phyloP scores from a whole-genome alignment of 2,329 filamentous ascomycete species.

The Paracoccidioides brasiliensis region DNA sequence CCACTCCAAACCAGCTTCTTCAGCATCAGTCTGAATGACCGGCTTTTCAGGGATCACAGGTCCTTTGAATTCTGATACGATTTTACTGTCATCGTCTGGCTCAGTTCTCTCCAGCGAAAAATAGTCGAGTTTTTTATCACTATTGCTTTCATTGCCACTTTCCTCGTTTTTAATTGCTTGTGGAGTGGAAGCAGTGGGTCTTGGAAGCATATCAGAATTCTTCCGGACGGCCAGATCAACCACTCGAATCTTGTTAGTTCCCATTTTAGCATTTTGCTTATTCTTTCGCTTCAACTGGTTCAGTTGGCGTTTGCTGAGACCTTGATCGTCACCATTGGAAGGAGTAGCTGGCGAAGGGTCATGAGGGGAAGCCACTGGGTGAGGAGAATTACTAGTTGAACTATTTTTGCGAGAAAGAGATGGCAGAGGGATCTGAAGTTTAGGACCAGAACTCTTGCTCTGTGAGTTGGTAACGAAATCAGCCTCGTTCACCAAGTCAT shows the following conservation, averaged over 20 bases:
- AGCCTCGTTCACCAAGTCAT: constrained; percentile 57
- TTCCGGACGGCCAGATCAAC: constrained; percentile 67
- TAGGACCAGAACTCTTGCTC: constrained; percentile 29
- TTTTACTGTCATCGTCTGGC: constrained; percentile 77
- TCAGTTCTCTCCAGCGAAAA: constrained; percentile 75
- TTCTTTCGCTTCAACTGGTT: constrained; percentile 91
- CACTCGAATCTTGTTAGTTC: constrained; percentile 77
- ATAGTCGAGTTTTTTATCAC: constrained; percentile 60
- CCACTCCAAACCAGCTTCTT: constrained; percentile 73
- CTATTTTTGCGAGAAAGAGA: constrained; percentile 31
- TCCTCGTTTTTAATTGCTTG: constrained; percentile 46
- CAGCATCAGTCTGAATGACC: constrained; percentile 64
- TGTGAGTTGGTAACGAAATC: constrained; percentile 43
- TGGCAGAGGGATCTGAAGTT: constrained; percentile 39
- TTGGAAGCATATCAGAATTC: constrained; percentile 51
- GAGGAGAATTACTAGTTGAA: constrained; percentile 28
- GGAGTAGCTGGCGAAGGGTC: constrained; percentile 25
- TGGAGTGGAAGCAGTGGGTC: constrained; percentile 37
- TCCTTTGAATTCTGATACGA: constrained; percentile 93
- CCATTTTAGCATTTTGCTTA: constrained; percentile 77
- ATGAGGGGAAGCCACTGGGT: constrained; percentile 34
- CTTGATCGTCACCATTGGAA: constrained; percentile 49
- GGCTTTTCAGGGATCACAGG: constrained; percentile 69
- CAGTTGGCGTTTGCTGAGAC: constrained; percentile 80
- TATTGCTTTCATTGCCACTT: constrained; percentile 45